Base-by-base conservation (phyloP, 331 rosid species). In the Spiraea crenata region DNA sequence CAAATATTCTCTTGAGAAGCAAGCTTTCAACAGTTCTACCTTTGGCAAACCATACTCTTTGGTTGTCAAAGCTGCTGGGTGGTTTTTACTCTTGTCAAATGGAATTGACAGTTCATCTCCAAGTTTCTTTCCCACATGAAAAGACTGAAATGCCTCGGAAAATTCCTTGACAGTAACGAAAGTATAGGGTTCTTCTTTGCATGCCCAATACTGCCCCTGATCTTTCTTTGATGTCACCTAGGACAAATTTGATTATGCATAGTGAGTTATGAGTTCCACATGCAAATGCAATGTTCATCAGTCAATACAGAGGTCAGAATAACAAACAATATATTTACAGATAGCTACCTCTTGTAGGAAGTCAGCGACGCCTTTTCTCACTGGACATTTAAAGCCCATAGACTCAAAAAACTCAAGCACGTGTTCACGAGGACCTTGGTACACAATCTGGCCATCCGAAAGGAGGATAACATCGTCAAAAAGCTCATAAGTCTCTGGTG, bases 401-500 rank as follows among this genome's bases (percentile, higher is more conserved):
- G 73, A 48, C 65, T 92, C 86, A 59, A 92, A 92, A 64, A 92
- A 92, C 3, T 85, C 84, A 34, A 92, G 89, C 15, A 87, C 84
- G 0, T 60, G 54, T 47, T 92, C 86, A 0, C 90, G 92, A 7
- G 97, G 89, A 70, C 96, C 97, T 47, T 92, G 96, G 55, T 92
- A 92, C 16, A 87, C 96, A 13, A 89, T 82, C 55, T 77, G 78
- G n/a, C 93, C 91, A 54, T 89, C 89, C 6, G 96, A 82, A 41
- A 92, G 78, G 52, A 92, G 86, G 61, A 92, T 85, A 48, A 92
- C 79, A 76, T 92, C 97, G 39, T 92, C 93, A 73, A 92, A 92
- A 42, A 92, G 96, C 25, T 87, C 83, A 20, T 76, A 92, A 9
- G 93, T 89, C 80, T 92, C 90, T 19, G 97, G 93, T 67, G 89